phyloP scores from a whole-genome alignment of 2,329 filamentous ascomycete species.

The Ascochyta koolunga region DNA sequence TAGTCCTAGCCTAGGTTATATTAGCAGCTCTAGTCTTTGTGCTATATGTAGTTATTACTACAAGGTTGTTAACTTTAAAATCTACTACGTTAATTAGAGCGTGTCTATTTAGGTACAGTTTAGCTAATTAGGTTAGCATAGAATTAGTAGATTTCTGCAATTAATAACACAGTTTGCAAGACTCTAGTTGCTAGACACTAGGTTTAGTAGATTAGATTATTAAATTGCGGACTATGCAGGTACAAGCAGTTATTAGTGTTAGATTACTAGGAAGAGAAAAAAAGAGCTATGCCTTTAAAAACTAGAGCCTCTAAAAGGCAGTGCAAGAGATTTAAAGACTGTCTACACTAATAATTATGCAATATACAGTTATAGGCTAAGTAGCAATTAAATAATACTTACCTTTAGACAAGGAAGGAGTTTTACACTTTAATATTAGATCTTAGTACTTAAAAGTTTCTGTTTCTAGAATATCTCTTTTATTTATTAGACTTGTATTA shows the following conservation, averaged over 20 bases:
- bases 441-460: too few relatives aligned
- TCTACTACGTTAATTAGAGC: not conserved
- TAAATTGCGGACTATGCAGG: too few relatives aligned
- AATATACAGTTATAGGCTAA: not conserved
- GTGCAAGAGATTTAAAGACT: not conserved
- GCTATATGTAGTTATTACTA: not conserved
- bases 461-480: too few relatives aligned
- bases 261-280: too few relatives aligned
- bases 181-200: constrained; percentile 19
- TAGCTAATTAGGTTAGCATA: not conserved
- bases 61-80: not conserved
- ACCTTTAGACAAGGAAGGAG: too few relatives aligned
- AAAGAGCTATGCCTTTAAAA: not conserved
- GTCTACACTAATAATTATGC: not conserved
- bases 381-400: not conserved
- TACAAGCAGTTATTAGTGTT: too few relatives aligned
- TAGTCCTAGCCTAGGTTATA: too few relatives aligned
- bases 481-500: not conserved
- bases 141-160: constrained; percentile 17
- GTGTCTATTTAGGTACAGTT: not conserved
- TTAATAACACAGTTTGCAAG: constrained; percentile 9
- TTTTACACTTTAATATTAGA: too few relatives aligned
- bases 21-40: too few relatives aligned
- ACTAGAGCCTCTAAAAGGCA: not conserved
- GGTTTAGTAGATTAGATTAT: too few relatives aligned